Conservation (phyloP, 1,139 yeast species). For the Pichia sorboxylosa region DNA sequence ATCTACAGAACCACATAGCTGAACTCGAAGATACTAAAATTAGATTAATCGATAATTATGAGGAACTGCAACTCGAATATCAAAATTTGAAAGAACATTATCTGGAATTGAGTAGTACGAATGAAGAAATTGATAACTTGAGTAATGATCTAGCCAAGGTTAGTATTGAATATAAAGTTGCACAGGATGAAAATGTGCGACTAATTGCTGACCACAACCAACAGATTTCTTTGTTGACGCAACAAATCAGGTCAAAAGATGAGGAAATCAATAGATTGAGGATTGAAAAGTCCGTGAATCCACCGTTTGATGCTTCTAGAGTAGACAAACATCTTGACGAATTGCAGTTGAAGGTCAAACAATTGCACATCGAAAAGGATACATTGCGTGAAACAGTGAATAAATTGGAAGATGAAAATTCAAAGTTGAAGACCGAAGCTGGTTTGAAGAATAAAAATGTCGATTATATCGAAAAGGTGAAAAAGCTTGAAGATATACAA, state of each 20-base stretch:
- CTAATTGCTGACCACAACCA: constrained; percentile 4
- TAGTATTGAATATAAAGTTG: constrained; percentile 15
- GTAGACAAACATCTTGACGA: constrained; percentile 16
- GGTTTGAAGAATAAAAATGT: neutral
- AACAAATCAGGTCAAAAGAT: constrained; percentile 13
- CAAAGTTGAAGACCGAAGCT: constrained; percentile 2
- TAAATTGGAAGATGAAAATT: constrained; percentile 9
- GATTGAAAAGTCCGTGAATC: neutral
- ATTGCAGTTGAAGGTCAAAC: constrained; percentile 5
- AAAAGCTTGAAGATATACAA: constrained; percentile 7
- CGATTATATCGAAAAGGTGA: constrained; percentile 4
- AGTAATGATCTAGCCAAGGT: constrained; percentile 17
- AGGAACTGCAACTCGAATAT: constrained; percentile 8
- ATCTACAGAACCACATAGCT: constrained; percentile 12
- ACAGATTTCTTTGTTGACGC: constrained; percentile 10
- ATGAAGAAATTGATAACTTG: constrained; percentile 7
- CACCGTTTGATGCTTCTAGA: constrained; percentile 14
- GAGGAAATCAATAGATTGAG: constrained; percentile 12
- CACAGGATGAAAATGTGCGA: constrained; percentile 12
- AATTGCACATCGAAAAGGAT: constrained; percentile 8
- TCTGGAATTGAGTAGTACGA: constrained; percentile 4
- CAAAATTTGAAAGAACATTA: constrained; percentile 1
- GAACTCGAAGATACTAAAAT: constrained; percentile 15
- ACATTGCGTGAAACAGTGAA: constrained; percentile 9
- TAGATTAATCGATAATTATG: constrained; percentile 17